Evolutionary conservation across 1,284 basidiomycete genomes (phyloP), one percentile per base, ranked within the genome.

Genomic region (Cryptococcus amylolentus): DNA sequence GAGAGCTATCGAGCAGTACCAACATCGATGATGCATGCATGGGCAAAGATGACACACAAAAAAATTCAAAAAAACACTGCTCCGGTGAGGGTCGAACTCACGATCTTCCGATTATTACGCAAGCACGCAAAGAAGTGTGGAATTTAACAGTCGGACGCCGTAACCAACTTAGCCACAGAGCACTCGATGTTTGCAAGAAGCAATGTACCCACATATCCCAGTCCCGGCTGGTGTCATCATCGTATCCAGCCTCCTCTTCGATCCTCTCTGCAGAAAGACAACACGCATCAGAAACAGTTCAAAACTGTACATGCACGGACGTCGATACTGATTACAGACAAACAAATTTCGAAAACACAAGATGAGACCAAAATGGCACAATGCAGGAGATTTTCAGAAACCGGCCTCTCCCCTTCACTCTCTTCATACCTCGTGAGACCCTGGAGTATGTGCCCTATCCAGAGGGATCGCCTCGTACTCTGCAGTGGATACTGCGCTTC

Each of bases 381-480:
- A 42, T 10, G 41, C 41, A 42, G 7, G 14, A 42, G 1, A 42
- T 42, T n/a, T 16, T 13, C 14, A 42, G 20, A 16, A 16, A 42
- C 16, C 8, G 14, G 41, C 41, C 16, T n/a, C n/a, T 42, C 41
- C 41, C 10, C 31, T 35, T 35, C 10, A 6, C 31, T 8, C 2
- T 42, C 14, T 13, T 42, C 40, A 49, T 14, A 50, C 41, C 48
- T 31, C 31, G 39, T 31, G 28, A 20, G 41, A 44, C 16, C 55
- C 54, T 10, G 31, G 31, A 6, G 31, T 35, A 35, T 35, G 31
- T 13, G 49, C 50, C 51, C 42, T 49, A 52, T 52, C 45, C 35
- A 62, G 28, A 16, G 71, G 69, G 26, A 74, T 71, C 35, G 70
- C 67, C 64, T 74, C 72, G 55, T 74, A 74, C 40, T 65, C 70